Base-by-base conservation (phyloP, 176 grass and related monocot genomes). In the Ampelocalamus luodianensis region DNA sequence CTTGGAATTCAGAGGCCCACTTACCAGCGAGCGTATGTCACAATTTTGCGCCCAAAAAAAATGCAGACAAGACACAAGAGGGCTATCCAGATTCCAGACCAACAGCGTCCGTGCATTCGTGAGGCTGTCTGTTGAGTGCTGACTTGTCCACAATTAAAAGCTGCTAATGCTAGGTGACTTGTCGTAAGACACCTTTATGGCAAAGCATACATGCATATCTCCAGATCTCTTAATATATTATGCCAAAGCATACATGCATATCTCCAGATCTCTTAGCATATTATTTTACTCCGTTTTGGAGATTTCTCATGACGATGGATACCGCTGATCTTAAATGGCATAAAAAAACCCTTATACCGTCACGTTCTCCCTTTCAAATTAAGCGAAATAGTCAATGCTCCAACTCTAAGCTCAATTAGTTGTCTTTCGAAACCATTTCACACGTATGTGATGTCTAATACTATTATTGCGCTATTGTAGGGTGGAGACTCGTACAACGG, bases 401-500 rank as follows among this genome's bases (percentile, higher is more conserved):
- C 60, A 4, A 34, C 16, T 34, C 42, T 49, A 64, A 12, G 60
- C 40, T 13, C 39, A 65, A 23, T 14, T 29, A 64, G 62, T 67
- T 62, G 53, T 85, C 39, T 4, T 37, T 36, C 7, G 0, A 24
- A 4, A 78, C 18, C 50, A 55, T 15, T 39, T 38, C 38, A 29
- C 75, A n/a, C 42, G 40, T 49, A 48, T 26, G 27, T 56, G 70
- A 75, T 42, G 36, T 66, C 58, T 59, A 29, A 87, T 5, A n/a
- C 61, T 27, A 18, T 0, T 10, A 42, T 40, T 73, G 37, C 46
- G 10, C 14, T 49, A 2, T 56, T 86, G 24, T 34, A 90, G 88
- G 65, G 59, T 18, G 79, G 62, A 36, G 69, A 87, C 10, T 60
- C 76, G 18, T 87, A 87, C 89, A 68, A 42, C 67, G 42, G 61